Evolutionary conservation across 192 early-diverging fungal species (phyloP).

Genomic region (Dimargaris cristalligena): DNA sequence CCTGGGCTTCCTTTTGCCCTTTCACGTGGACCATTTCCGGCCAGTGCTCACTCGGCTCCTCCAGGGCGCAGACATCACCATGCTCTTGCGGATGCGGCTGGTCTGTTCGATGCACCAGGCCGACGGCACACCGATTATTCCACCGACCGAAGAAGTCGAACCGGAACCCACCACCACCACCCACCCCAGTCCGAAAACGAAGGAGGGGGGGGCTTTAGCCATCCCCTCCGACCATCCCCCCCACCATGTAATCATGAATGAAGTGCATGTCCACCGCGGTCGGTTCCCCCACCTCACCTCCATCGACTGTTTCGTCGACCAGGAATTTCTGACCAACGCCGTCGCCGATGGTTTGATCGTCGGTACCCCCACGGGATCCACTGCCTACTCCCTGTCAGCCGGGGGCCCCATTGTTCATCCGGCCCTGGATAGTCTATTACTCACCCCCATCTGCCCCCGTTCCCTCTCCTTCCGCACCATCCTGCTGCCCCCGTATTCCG

Average conservation of each 20-base stretch:
- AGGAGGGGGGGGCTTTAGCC: too few species aligned
- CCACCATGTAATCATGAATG: constrained; percentile 68
- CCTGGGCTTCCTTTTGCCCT: constrained; percentile 79
- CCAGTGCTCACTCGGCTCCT: constrained; percentile 43
- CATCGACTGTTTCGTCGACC: constrained; percentile 66
- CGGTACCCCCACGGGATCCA: constrained; percentile 80
- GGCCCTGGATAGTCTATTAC: constrained; percentile 45
- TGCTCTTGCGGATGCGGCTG: constrained; percentile 68
- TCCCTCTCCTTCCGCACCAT: constrained; percentile 73
- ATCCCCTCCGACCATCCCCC: constrained; percentile 11
- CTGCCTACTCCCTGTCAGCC: constrained; percentile 76
- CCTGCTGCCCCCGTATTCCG: constrained; percentile 50
- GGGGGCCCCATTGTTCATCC: constrained; percentile 74
- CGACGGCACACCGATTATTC: constrained; percentile 34
- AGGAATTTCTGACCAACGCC: constrained; percentile 65
- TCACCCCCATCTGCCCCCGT: constrained; percentile 71
- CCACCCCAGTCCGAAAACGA: too few species aligned
- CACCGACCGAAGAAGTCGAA: too few species aligned
- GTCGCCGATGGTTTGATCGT: constrained; percentile 52
- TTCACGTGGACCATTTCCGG: constrained; percentile 47
- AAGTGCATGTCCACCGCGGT: constrained; percentile 75
- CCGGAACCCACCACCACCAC: background rate
- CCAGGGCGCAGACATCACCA: constrained; percentile 32
- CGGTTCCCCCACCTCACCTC: constrained; percentile 65
- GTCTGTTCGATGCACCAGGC: constrained; percentile 38